phyloP scores from a whole-genome alignment of 768 basidiomycete genomes.

The Trametes cingulata region DNA sequence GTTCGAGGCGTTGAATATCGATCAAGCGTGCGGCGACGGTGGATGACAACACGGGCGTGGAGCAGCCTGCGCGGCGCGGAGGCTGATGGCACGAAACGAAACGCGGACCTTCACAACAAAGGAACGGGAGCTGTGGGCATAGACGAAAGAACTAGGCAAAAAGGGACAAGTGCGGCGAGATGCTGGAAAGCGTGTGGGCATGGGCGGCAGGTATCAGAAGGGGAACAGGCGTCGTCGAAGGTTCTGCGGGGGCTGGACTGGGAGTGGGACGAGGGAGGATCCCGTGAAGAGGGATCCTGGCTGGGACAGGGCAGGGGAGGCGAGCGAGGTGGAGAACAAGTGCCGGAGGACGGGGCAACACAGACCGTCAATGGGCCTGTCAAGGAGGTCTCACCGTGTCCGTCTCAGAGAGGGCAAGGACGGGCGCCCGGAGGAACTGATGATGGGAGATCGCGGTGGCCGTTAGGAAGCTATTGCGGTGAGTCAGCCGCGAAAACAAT shows the following conservation, averaged over 20 bases:
- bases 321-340: neutral
- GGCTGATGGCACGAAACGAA: constrained; percentile 1
- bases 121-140: constrained; percentile 5
- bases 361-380: neutral
- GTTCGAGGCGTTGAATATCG: neutral
- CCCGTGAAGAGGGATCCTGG: neutral
- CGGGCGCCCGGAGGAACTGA: constrained; percentile 6
- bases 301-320: neutral
- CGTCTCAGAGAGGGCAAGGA: neutral
- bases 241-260: neutral
- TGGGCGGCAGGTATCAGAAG: constrained; percentile 6
- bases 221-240: constrained; percentile 3
- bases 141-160: constrained; percentile 4
- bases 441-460: neutral
- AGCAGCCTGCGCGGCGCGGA: constrained; percentile 2
- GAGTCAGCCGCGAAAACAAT: neutral
- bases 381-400: neutral
- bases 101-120: constrained; percentile 7
- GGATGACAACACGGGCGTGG: neutral
- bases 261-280: constrained; percentile 2
- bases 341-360: neutral
- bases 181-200: neutral
- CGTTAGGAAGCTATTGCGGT: neutral
- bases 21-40: neutral
- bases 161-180: constrained; percentile 5